These are phyloP conservation scores for Panellus pusillus DNA, from an alignment of 768 basidiomycete genomes.

Conservation along the genomic window DNA sequence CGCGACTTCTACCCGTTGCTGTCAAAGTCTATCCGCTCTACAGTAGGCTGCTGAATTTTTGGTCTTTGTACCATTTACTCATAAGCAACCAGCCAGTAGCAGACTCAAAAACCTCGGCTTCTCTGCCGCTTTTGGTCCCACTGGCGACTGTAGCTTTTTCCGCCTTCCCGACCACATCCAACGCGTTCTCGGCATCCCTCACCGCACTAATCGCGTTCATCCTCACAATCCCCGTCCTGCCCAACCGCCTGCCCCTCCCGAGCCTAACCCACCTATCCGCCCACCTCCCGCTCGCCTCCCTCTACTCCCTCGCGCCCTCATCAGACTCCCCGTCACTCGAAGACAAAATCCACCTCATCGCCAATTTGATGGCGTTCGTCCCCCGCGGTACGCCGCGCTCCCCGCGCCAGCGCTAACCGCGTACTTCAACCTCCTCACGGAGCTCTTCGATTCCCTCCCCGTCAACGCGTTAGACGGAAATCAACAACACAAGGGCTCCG, in stretches of 20 bases:
- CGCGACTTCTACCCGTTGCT: slow-evolving; percentile 49
- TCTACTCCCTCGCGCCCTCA: slow-evolving; percentile 32
- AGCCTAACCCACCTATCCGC: slow-evolving; percentile 66
- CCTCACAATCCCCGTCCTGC: slow-evolving; percentile 74
- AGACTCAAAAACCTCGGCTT: slow-evolving; percentile 55
- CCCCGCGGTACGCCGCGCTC: slow-evolving; percentile 57
- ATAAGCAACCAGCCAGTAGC: slow-evolving; percentile 42
- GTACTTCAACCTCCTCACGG: slow-evolving; percentile 55
- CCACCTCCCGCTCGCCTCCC: slow-evolving; percentile 52
- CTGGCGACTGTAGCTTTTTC: slow-evolving; percentile 45
- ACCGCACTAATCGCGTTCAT: slow-evolving; percentile 50
- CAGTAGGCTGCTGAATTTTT: slow-evolving; percentile 41
- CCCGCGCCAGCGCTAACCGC: slow-evolving; percentile 43
- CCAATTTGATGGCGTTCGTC: slow-evolving; percentile 69
- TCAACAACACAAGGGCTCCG: slow-evolving; percentile 16
- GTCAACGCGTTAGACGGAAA: slow-evolving; percentile 50
- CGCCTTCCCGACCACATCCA: slow-evolving; percentile 25
- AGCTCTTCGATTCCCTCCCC: slow-evolving; percentile 55
- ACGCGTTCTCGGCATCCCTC: slow-evolving; percentile 35
- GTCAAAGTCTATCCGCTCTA: slow-evolving; percentile 39
- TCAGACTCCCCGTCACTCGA: slow-evolving; percentile 29
- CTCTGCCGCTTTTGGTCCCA: slow-evolving; percentile 46
- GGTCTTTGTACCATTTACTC: slow-evolving; percentile 3
- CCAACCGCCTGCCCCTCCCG: slow-evolving; percentile 65
- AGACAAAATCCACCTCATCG: slow-evolving; percentile 59